Percentiles rank a stretch among this genome's conserved stretches.
Conservation (phyloP, 257 asterid species). For the Thymus mandschuricus region DNA sequence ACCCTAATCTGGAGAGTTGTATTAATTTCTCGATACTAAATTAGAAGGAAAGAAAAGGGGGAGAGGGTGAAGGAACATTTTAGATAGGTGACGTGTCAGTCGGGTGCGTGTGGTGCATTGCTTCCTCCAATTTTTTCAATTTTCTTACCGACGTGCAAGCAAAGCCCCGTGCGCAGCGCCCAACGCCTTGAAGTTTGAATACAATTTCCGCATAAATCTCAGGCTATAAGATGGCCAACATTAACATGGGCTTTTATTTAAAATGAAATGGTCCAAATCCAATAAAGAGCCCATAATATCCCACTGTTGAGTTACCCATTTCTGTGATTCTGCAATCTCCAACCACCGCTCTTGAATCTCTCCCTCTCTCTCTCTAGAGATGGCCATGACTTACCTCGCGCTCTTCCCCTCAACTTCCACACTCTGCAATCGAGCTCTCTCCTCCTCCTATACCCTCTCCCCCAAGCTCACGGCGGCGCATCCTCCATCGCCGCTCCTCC, state of each 20-base stretch:
- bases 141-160: not conserved
- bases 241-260: too few relatives aligned
- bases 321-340: conserved; percentile 34
- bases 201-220: too few relatives aligned
- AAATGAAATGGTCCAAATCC: not conserved
- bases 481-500: conserved; percentile 24
- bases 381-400: conserved; percentile 58
- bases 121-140: not conserved
- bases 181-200: too few relatives aligned
- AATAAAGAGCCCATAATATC: conserved; percentile 9
- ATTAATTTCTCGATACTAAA: not conserved
- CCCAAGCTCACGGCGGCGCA: not conserved
- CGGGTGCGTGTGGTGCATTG: conserved; percentile 6
- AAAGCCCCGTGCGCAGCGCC: too few relatives aligned
- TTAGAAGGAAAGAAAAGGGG: too few relatives aligned
- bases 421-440: conserved; percentile 29
- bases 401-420: conserved; percentile 32
- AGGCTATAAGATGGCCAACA: too few relatives aligned
- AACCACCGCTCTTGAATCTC: conserved; percentile 17
- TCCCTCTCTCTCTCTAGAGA: conserved; percentile 26
- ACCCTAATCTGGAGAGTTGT: conserved; percentile 41
- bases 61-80: not conserved
- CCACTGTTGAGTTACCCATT: not conserved
- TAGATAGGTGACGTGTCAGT: conserved; percentile 21
- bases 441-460: conserved; percentile 25